phyloP scores from a whole-genome alignment of 1,284 basidiomycete genomes.

The Cerioporus squamosus region DNA sequence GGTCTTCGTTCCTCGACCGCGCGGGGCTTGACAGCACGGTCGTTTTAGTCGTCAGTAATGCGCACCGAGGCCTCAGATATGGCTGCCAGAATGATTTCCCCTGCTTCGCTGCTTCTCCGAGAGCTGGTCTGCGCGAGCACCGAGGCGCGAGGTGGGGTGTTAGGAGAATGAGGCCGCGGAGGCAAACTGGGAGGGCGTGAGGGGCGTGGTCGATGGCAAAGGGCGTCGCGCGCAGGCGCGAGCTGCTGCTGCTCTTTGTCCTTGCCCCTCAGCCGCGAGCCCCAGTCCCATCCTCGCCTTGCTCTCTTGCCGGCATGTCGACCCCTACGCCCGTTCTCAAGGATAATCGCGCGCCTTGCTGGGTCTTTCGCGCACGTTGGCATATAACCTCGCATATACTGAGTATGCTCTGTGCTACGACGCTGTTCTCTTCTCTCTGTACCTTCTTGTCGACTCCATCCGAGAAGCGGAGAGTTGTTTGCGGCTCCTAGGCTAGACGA shows the following conservation, averaged over 20 bases:
- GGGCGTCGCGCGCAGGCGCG: conserved; percentile 14
- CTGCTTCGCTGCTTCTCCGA: not conserved
- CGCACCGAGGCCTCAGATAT: conserved; percentile 11
- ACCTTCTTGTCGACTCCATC: too few relatives aligned
- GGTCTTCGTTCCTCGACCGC: conserved; percentile 11
- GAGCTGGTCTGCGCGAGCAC: too few relatives aligned
- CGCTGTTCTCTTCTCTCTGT: too few relatives aligned
- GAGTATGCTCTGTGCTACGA: too few relatives aligned
- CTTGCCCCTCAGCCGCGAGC: not conserved
- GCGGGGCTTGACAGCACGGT: conserved; percentile 21
- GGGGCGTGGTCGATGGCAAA: conserved; percentile 12
- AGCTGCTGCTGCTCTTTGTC: not conserved
- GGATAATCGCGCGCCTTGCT: too few relatives aligned
- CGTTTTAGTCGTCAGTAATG: conserved; percentile 22
- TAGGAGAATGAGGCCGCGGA: not conserved
- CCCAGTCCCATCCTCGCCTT: not conserved
- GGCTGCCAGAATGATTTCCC: conserved; percentile 8
- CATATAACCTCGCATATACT: too few relatives aligned
- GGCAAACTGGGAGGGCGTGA: conserved; percentile 11
- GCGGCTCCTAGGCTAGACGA: too few relatives aligned
- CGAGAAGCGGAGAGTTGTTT: too few relatives aligned
- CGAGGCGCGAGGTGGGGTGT: not conserved
- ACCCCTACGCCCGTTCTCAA: too few relatives aligned
- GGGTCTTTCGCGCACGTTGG: not conserved
- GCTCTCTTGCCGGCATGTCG: not conserved